These are phyloP conservation scores for Candida sanyaensis DNA, from an alignment of 1,139 yeast genomes.

Conservation along the genomic window DNA sequence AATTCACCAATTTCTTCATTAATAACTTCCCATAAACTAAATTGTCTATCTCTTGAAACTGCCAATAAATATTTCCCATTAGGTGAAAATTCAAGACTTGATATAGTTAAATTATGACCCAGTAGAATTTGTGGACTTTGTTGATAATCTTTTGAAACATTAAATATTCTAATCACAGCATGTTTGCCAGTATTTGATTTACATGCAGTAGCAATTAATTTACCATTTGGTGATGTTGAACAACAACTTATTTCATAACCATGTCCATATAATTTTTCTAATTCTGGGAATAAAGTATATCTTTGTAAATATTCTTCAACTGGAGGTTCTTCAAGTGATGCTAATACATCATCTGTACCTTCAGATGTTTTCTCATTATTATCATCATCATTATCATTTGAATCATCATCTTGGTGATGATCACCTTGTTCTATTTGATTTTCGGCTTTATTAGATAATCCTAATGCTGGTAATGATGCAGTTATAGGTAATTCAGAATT, in stretches of 20 bases:
- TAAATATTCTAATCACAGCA: slow-evolving; percentile 81
- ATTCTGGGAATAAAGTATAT: slow-evolving; percentile 91
- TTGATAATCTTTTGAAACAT: slow-evolving; percentile 48
- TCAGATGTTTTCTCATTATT: slow-evolving; percentile 31
- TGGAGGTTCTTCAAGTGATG: slow-evolving; percentile 62
- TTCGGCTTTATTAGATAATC: slow-evolving; percentile 90
- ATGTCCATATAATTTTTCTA: slow-evolving; percentile 93
- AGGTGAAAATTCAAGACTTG: slow-evolving; percentile 76
- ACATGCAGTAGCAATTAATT: slow-evolving; percentile 85
- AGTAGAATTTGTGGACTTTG: slow-evolving; percentile 43
- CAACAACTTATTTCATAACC: slow-evolving; percentile 91
- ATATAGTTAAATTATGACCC: slow-evolving; percentile 81
- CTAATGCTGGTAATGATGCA: slow-evolving; percentile 91
- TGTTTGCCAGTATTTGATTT: slow-evolving; percentile 81
- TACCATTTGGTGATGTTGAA: slow-evolving; percentile 68
- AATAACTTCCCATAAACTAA: slow-evolving; percentile 70
- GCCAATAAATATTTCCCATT: slow-evolving; percentile 69
- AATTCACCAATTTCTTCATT: slow-evolving; percentile 42
- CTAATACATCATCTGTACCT: slow-evolving; percentile 43
- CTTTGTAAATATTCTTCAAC: slow-evolving; percentile 88
- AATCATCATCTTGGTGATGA: slow-evolving; percentile 36
- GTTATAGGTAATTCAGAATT: slow-evolving; percentile 58
- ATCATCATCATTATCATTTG: too few species aligned
- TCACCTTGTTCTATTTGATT: slow-evolving; percentile 46
- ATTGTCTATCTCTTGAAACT: slow-evolving; percentile 89